Conservation (phyloP, 2,329 filamentous ascomycete genomes). For the Sphaceloma murrayae region DNA sequence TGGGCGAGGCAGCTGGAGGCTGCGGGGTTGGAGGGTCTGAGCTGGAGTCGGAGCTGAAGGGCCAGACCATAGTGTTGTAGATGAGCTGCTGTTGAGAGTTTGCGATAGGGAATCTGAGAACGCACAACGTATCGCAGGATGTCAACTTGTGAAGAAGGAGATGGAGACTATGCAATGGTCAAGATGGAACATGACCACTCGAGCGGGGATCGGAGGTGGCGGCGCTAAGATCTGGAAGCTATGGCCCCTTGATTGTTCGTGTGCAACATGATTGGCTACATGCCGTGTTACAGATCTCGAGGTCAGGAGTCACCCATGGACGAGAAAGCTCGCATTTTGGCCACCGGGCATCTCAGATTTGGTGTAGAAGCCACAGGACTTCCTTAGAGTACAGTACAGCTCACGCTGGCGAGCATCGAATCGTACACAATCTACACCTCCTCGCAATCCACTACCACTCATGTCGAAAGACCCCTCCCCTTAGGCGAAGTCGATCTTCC, state of each 20-base stretch:
- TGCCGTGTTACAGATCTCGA: too few relatives aligned
- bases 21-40: not conserved
- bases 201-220: conserved; percentile 10
- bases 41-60: conserved; percentile 1
- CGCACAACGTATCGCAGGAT: not conserved
- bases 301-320: too few relatives aligned
- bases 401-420: not conserved
- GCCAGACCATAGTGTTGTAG: conserved; percentile 7
- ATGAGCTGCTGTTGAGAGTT: not conserved
- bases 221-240: conserved; percentile 14
- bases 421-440: not conserved
- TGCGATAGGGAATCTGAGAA: not conserved
- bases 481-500: conserved; percentile 49
- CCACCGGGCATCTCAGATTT: too few relatives aligned
- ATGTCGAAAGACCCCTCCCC: not conserved
- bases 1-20: not conserved
- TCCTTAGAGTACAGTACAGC: not conserved
- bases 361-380: too few relatives aligned
- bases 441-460: not conserved
- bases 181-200: not conserved
- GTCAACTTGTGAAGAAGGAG: not conserved
- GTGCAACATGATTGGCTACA: conserved; percentile 10
- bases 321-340: too few relatives aligned
- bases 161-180: not conserved
- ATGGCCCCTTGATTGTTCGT: not conserved